These are phyloP conservation scores for Hydnomerulius pinastri DNA, from an alignment of 768 basidiomycete species.

Conservation along the genomic window DNA sequence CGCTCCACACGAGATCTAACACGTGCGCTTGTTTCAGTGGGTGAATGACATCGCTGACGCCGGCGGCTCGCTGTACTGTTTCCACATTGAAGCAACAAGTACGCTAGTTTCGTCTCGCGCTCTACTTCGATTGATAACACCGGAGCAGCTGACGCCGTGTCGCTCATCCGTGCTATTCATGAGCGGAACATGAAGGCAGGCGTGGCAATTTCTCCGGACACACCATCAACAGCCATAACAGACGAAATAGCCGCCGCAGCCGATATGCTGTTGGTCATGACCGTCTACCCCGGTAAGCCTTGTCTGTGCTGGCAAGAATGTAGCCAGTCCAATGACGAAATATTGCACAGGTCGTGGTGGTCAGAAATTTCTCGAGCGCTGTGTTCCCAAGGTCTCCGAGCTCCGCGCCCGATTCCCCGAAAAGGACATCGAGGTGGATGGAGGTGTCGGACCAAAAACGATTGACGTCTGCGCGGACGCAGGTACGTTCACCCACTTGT, in stretches of 20 bases:
- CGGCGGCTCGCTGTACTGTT: slow-evolving; percentile 93
- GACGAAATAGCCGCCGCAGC: slow-evolving; percentile 80
- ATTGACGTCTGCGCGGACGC: slow-evolving; percentile 87
- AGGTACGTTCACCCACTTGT: slow-evolving; percentile 45
- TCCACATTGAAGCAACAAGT: slow-evolving; percentile 95
- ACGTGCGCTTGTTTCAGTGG: slow-evolving; percentile 61
- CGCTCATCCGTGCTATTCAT: slow-evolving; percentile 81
- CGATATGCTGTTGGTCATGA: slow-evolving; percentile 98
- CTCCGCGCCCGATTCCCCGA: slow-evolving; percentile 87
- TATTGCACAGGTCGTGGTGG: slow-evolving; percentile 74
- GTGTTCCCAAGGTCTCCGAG: slow-evolving; percentile 90
- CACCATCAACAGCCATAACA: slow-evolving; percentile 85
- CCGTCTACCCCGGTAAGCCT: slow-evolving; percentile 84
- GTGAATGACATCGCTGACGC: slow-evolving; percentile 94
- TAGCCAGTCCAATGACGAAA: background rate
- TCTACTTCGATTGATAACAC: slow-evolving; percentile 17
- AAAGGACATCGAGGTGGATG: slow-evolving; percentile 98
- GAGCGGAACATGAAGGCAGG: slow-evolving; percentile 89
- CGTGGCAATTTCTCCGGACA: slow-evolving; percentile 95
- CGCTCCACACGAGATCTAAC: background rate
- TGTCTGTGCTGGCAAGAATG: background rate
- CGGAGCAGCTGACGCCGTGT: slow-evolving; percentile 61
- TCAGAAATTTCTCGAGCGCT: slow-evolving; percentile 93
- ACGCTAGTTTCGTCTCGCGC: slow-evolving; percentile 27
- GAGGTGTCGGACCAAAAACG: slow-evolving; percentile 93